A percentile compares a stretch with the other conserved stretches of the same genome.
Evolutionary conservation across 176 grass and related monocot species (phyloP).

Genomic region (Themeda triandra): DNA sequence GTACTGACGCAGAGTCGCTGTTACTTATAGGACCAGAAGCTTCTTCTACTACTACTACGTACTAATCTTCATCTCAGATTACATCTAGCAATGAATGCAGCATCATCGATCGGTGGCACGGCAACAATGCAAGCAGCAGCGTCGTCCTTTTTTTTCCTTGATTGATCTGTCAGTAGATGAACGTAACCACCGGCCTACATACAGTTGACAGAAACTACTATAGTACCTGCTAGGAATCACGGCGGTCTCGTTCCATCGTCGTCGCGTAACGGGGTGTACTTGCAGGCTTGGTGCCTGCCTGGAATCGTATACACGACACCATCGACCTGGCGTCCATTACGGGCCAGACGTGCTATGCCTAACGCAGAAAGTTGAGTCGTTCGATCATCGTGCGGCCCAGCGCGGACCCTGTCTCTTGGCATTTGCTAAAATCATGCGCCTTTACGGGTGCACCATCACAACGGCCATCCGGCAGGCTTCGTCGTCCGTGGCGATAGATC

Average conservation of each 20-base stretch:
- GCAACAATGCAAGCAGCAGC: background rate
- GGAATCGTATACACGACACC: conserved; percentile 1
- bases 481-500: background rate
- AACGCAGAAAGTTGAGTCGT: background rate
- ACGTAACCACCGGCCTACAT: background rate
- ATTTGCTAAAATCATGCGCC: background rate
- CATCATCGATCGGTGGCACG: no score
- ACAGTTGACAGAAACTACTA: background rate
- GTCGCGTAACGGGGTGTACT: background rate
- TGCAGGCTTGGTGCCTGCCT: background rate
- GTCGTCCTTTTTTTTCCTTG: no score
- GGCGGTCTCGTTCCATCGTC: background rate
- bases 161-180: background rate
- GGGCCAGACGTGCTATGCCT: background rate
- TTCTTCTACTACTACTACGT: background rate
- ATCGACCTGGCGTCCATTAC: conserved; percentile 33
- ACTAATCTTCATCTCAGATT: background rate
- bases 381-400: conserved; percentile 14
- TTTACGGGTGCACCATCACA: conserved; percentile 17
- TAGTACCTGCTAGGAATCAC: background rate
- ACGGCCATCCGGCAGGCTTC: background rate
- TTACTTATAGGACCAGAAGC: background rate
- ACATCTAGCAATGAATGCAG: background rate
- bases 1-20: background rate
- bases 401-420: background rate